Base-by-base conservation (phyloP, 1,284 basidiomycete species). In the Puccinia triticina region DNA sequence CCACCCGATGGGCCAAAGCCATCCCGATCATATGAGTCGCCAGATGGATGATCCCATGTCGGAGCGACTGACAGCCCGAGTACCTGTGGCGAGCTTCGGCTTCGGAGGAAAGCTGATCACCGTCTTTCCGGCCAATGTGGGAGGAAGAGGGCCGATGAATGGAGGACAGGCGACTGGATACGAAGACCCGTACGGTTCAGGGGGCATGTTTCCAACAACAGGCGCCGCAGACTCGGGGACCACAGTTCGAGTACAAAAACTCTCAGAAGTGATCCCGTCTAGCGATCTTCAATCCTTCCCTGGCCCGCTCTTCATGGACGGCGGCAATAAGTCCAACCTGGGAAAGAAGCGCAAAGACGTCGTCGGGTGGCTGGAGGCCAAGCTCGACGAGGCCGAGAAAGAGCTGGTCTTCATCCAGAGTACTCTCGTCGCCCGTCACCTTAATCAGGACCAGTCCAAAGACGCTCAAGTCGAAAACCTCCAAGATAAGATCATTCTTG, bases 81-180 rank as follows among this genome's bases (percentile, higher is more conserved):
- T 82, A n/a, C 50, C 79, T 46, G 37, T 82, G 4, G 91, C 90
- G 69, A 91, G 94, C 0, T 99, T 98, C 85, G 96, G 96, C 0
- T 99, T 96, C 85, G 94, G 96, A 21, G 96, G 96, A 66, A 92
- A 93, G 85, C 90, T 99, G 26, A 91, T 88, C 59, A 85, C 85
- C 29, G 84, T 94, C 29, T 91, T 82, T 21, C 79, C 81, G 14
- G 18, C 76, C 5, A 75, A 46, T 55, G 21, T 43, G 43, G 57
- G 43, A 23, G 57, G 43, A 32, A 46, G 43, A 23, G 57, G 43
- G 11, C n/a, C 37, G 46, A 26, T 66, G 12, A 32, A 61, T 8
- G 59, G 29, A 46, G 32, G 29, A 21, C 53, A 55, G 40, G 29
- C 73, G 11, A 48, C 43, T 26, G 81, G 73, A 40, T 57, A 67